Evolutionary conservation across 352 stramenopile species (phyloP).

Genomic region (Globisporangium spiculum): DNA sequence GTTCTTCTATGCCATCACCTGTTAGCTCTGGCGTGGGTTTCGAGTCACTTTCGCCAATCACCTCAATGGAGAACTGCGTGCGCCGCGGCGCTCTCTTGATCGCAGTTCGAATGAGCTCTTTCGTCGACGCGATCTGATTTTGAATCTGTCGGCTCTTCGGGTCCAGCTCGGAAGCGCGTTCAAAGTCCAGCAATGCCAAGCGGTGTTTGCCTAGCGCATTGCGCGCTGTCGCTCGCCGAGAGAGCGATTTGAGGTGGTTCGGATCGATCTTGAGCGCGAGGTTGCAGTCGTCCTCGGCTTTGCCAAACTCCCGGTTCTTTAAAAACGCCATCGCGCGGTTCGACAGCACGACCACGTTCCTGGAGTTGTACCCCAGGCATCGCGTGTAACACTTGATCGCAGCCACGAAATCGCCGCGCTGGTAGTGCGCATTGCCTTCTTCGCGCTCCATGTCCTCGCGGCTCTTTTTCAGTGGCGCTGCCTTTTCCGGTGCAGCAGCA

Average conservation of each 20-base stretch:
- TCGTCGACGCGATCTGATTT: conserved; percentile 52
- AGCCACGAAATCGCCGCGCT: conserved; percentile 78
- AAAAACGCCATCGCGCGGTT: conserved; percentile 91
- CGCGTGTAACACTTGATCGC: conserved; percentile 89
- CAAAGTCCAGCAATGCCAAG: conserved; percentile 82
- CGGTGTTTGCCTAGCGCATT: conserved; percentile 86
- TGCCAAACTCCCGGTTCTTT: conserved; percentile 82
- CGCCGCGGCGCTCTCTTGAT: conserved; percentile 67
- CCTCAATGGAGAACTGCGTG: conserved; percentile 44
- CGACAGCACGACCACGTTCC: conserved; percentile 76
- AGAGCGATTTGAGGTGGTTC: conserved; percentile 84
- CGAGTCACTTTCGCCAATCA: conserved; percentile 27
- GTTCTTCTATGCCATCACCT: neutral
- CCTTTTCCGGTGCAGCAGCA: neutral
- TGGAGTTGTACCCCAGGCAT: conserved; percentile 67
- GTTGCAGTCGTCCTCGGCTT: conserved; percentile 90
- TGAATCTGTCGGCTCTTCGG: conserved; percentile 69
- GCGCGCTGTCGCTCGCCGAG: conserved; percentile 78
- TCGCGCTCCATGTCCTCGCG: conserved; percentile 78
- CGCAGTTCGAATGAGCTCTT: conserved; percentile 56
- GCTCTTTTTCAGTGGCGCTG: conserved; percentile 15
- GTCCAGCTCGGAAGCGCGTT: conserved; percentile 57
- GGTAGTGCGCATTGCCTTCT: conserved; percentile 93
- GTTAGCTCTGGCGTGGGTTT: conserved; percentile 21
- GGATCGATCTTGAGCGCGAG: conserved; percentile 75